Conservation (phyloP, 257 asterid species). For the Avicennia marina region DNA sequence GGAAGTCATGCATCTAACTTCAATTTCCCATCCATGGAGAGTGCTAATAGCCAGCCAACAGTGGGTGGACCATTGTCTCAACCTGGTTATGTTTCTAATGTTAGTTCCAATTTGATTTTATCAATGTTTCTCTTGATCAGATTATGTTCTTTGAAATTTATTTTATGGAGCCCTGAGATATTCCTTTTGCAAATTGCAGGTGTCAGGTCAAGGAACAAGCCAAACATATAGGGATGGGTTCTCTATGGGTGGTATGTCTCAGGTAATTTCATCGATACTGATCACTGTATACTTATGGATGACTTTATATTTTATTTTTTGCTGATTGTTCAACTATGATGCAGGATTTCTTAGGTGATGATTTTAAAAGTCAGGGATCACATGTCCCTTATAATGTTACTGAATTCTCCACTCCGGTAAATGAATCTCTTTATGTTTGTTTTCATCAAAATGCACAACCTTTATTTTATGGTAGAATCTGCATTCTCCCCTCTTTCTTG, state of each 20-base stretch:
- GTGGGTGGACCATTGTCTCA: constrained; percentile 88
- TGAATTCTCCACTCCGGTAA: constrained; percentile 87
- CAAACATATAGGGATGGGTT: constrained; percentile 83
- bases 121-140: constrained; percentile 14
- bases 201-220: constrained; percentile 64
- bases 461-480: neutral
- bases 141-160: no score
- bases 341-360: constrained; percentile 90
- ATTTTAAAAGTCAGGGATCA: constrained; percentile 95
- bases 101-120: constrained; percentile 32
- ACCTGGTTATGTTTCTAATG: constrained; percentile 89
- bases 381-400: constrained; percentile 83
- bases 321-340: no score
- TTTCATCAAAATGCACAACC: neutral
- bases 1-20: constrained; percentile 69
- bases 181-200: constrained; percentile 40
- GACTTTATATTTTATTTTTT: constrained; percentile 5
- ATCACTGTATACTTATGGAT: neutral
- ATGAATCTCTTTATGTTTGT: neutral
- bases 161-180: constrained; percentile 1
- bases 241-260: constrained; percentile 88
- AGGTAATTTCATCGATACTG: constrained; percentile 35
- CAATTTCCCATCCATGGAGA: constrained; percentile 73
- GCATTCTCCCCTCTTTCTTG: constrained; percentile 7
- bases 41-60: constrained; percentile 78